phyloP scores from a whole-genome alignment of 371 early-diverging fungal species.

The Rhizopus microsporus region DNA sequence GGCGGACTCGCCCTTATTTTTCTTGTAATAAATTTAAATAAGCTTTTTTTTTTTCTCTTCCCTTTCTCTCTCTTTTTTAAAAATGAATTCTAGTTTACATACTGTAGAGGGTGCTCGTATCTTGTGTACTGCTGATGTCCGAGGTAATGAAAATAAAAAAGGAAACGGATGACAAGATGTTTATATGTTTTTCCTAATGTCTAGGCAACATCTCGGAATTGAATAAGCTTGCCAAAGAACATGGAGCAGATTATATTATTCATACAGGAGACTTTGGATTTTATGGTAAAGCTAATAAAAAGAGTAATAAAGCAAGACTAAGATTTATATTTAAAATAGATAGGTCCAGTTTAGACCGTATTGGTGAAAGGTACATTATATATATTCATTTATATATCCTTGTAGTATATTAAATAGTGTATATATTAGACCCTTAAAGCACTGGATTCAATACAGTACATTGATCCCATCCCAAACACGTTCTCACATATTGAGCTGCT shows the following conservation, averaged over 20 bases:
- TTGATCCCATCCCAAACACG: slow-evolving; percentile 54
- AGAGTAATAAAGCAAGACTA: neutral
- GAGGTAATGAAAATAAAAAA: slow-evolving; percentile 25
- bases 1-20: neutral
- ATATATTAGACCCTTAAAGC: slow-evolving; percentile 56
- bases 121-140: slow-evolving; percentile 36
- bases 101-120: slow-evolving; percentile 34
- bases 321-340: slow-evolving; percentile 27
- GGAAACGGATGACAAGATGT: neutral
- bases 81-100: slow-evolving; percentile 14
- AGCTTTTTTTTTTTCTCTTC: neutral
- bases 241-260: slow-evolving; percentile 60
- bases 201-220: slow-evolving; percentile 64
- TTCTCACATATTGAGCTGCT: slow-evolving; percentile 41
- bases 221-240: slow-evolving; percentile 61
- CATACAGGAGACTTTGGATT: slow-evolving; percentile 76
- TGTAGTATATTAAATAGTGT: too few relatives aligned
- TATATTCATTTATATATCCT: neutral
- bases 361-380: slow-evolving; percentile 56
- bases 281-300: slow-evolving; percentile 44
- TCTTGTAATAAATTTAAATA: neutral
- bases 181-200: neutral
- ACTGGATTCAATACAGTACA: slow-evolving; percentile 65
- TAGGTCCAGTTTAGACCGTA: slow-evolving; percentile 55
- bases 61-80: slow-evolving; percentile 13